Evolutionary conservation across 2,329 filamentous ascomycete species (phyloP).

Genomic region (Orbilia blumenaviensis): DNA sequence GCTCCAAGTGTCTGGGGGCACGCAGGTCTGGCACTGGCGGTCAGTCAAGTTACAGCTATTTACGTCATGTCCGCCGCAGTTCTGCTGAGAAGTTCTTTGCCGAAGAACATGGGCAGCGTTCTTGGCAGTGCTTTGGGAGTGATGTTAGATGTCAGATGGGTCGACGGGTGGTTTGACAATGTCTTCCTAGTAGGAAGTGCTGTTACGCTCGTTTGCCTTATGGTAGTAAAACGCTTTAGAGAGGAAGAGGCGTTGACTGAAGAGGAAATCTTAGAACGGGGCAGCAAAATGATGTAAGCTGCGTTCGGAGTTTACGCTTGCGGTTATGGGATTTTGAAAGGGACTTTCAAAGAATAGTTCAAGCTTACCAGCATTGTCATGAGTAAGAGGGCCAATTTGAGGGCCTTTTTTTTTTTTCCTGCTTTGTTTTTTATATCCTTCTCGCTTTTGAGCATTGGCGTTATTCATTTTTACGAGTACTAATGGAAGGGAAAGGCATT

Average conservation of each 20-base stretch:
- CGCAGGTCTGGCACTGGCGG: slow-evolving; percentile 76
- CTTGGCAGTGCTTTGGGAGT: slow-evolving; percentile 81
- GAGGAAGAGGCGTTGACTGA: slow-evolving; percentile 29
- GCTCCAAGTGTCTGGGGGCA: slow-evolving; percentile 66
- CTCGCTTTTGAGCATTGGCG: neutral
- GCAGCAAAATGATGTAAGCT: slow-evolving; percentile 43
- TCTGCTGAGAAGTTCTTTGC: slow-evolving; percentile 79
- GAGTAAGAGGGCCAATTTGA: neutral
- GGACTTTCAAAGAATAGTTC: neutral
- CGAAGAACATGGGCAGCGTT: slow-evolving; percentile 77
- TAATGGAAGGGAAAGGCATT: too few relatives aligned
- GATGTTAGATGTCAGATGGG: slow-evolving; percentile 76
- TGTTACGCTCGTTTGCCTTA: slow-evolving; percentile 38
- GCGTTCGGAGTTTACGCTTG: neutral
- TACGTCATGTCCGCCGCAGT: slow-evolving; percentile 85
- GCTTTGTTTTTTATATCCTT: neutral
- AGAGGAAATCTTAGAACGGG: slow-evolving; percentile 48
- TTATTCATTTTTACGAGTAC: neutral
- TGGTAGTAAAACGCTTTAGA: slow-evolving; percentile 34
- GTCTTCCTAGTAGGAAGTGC: slow-evolving; percentile 71
- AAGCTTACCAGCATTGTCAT: neutral
- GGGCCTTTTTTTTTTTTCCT: too few relatives aligned
- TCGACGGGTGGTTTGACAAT: slow-evolving; percentile 85
- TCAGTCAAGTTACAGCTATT: slow-evolving; percentile 81
- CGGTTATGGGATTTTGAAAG: neutral